phyloP scores from a whole-genome alignment of 495 filamentous ascomycete species.

The Letharia columbiana region DNA sequence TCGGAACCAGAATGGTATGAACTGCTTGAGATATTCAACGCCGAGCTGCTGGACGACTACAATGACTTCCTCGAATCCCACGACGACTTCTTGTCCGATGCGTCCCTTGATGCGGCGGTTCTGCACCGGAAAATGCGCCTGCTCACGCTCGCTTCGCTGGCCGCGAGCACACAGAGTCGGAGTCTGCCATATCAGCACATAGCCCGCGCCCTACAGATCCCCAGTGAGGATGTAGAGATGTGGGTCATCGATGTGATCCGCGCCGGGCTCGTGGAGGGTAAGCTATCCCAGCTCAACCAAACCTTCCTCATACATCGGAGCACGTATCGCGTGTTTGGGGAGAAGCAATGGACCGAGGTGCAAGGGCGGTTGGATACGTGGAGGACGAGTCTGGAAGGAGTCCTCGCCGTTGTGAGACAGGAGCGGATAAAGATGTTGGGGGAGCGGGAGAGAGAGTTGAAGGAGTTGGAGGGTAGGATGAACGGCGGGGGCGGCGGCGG shows the following conservation, averaged over 20 bases:
- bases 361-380: conserved; percentile 81
- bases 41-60: conserved; percentile 88
- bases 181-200: conserved; percentile 81
- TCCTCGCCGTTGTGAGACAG: conserved; percentile 63
- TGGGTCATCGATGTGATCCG: conserved; percentile 99
- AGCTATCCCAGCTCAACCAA: conserved; percentile 80
- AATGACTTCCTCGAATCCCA: conserved; percentile 69
- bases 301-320: conserved; percentile 90
- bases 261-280: conserved; percentile 87
- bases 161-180: conserved; percentile 69
- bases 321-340: conserved; percentile 90
- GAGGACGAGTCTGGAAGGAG: conserved; percentile 66
- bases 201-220: conserved; percentile 70
- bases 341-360: conserved; percentile 97
- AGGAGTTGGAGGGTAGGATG: conserved; percentile 24
- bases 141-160: conserved; percentile 81
- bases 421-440: conserved; percentile 61
- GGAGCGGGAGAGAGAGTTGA: conserved; percentile 30
- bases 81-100: conserved; percentile 68
- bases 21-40: conserved; percentile 88
- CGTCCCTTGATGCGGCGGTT: conserved; percentile 51
- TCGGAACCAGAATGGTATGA: conserved; percentile 77
- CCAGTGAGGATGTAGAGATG: conserved; percentile 77
- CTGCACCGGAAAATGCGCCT: conserved; percentile 87
- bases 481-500: conserved; percentile 21